Evolutionary conservation across 805 yeast genomes (phyloP).

Genomic region (Schizosaccharomyces japonicus): DNA sequence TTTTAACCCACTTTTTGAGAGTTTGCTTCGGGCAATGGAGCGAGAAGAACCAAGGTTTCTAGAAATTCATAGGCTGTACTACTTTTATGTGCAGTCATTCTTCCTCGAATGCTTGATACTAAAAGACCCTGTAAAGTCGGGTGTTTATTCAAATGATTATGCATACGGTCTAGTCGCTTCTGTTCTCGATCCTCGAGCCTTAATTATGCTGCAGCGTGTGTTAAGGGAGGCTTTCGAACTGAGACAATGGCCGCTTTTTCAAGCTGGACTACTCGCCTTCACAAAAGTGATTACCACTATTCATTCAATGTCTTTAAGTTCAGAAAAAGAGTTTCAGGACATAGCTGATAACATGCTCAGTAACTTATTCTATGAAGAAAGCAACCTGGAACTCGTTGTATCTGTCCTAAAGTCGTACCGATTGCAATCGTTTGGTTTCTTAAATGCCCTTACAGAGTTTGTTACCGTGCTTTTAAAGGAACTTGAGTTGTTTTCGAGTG

Average conservation of each 20-base stretch:
- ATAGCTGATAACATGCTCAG: slow-evolving; percentile 36
- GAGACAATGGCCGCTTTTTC: slow-evolving; percentile 21
- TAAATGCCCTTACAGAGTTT: slow-evolving; percentile 36
- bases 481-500: slow-evolving; percentile 39
- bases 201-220: slow-evolving; percentile 27
- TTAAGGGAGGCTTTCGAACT: slow-evolving; percentile 17
- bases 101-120: slow-evolving; percentile 38
- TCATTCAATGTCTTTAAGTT: slow-evolving; percentile 16
- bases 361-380: slow-evolving; percentile 45
- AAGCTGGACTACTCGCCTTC: slow-evolving; percentile 46
- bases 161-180: slow-evolving; percentile 18
- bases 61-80: slow-evolving; percentile 20
- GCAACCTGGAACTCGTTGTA: slow-evolving; percentile 30
- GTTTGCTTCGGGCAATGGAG: slow-evolving; percentile 26
- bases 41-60: slow-evolving; percentile 18
- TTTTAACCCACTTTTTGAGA: slow-evolving; percentile 23
- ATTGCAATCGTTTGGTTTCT: slow-evolving; percentile 33
- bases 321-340: slow-evolving; percentile 28
- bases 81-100: slow-evolving; percentile 46
- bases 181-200: slow-evolving; percentile 36
- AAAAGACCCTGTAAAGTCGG: slow-evolving; percentile 5
- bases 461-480: slow-evolving; percentile 41
- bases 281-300: slow-evolving; percentile 27
- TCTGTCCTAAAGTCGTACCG: slow-evolving; percentile 39
- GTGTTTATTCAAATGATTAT: slow-evolving; percentile 2